Conservation (phyloP, 495 filamentous ascomycete genomes). For the Neurospora sp. region DNA sequence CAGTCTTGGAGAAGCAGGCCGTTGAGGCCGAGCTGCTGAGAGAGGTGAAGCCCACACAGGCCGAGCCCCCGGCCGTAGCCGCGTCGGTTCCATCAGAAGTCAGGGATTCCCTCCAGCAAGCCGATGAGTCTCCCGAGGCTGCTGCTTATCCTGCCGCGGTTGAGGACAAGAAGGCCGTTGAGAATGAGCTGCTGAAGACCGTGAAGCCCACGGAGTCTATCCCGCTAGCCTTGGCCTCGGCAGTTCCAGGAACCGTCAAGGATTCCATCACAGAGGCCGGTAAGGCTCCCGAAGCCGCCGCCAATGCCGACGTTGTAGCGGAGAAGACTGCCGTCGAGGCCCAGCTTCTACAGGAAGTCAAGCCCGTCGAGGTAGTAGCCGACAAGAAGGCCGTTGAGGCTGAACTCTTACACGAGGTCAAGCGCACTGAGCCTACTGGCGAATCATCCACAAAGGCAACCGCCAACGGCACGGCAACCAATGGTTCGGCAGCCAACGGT, state of each 20-base stretch:
- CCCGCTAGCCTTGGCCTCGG: slow-evolving; percentile 28
- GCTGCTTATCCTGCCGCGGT: slow-evolving; percentile 58
- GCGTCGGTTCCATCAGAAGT: slow-evolving; percentile 59
- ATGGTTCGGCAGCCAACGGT: background rate
- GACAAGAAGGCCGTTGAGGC: slow-evolving; percentile 69
- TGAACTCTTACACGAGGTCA: slow-evolving; percentile 38
- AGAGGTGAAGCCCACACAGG: slow-evolving; percentile 18
- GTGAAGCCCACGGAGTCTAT: slow-evolving; percentile 42
- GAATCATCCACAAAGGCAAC: slow-evolving; percentile 12
- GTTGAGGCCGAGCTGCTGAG: slow-evolving; percentile 59
- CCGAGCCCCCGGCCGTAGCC: slow-evolving; percentile 21
- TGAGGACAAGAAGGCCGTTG: slow-evolving; percentile 69
- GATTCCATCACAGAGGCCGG: slow-evolving; percentile 60
- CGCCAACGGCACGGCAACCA: background rate
- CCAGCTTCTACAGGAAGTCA: slow-evolving; percentile 48
- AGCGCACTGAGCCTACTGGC: slow-evolving; percentile 7
- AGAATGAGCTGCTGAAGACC: slow-evolving; percentile 52
- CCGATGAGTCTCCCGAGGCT: slow-evolving; percentile 59
- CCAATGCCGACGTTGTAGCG: slow-evolving; percentile 53
- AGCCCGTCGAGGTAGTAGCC: slow-evolving; percentile 43
- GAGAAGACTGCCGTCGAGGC: slow-evolving; percentile 74
- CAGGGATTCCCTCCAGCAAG: slow-evolving; percentile 58
- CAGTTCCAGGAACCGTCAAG: slow-evolving; percentile 64
- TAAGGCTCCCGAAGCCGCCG: slow-evolving; percentile 59
- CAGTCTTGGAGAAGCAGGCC: slow-evolving; percentile 68